phyloP scores from a whole-genome alignment of 2,329 filamentous ascomycete genomes.

The Stachybotrys echinatus region DNA sequence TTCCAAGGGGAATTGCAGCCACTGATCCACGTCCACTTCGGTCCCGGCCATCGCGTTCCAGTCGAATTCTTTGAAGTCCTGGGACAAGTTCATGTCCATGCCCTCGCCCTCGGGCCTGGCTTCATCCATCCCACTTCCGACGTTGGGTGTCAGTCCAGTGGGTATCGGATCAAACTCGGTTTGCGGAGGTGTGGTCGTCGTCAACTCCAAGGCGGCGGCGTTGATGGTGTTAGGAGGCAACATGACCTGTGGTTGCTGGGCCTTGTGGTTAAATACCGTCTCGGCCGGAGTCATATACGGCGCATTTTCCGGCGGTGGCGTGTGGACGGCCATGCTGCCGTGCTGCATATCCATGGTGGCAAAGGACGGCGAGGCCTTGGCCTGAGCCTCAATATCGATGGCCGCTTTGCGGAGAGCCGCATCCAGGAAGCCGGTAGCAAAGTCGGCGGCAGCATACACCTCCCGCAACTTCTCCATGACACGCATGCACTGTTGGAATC shows the following conservation, averaged over 20 bases:
- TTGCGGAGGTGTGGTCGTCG: constrained; percentile 36
- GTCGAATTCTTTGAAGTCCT: constrained; percentile 40
- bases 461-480: constrained; percentile 84
- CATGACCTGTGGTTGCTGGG: constrained; percentile 18
- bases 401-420: constrained; percentile 83
- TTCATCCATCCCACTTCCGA: constrained; percentile 38
- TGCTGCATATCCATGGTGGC: constrained; percentile 25
- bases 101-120: constrained; percentile 25
- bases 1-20: constrained; percentile 52
- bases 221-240: constrained; percentile 32
- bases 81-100: constrained; percentile 38
- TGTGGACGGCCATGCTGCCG: constrained; percentile 32
- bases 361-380: constrained; percentile 20
- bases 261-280: constrained; percentile 28
- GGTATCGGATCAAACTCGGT: constrained; percentile 34
- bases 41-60: constrained; percentile 48
- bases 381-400: constrained; percentile 56
- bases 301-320: constrained; percentile 48
- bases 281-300: constrained; percentile 37
- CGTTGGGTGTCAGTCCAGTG: constrained; percentile 37
- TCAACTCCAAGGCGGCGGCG: constrained; percentile 27
- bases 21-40: constrained; percentile 54
- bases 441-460: constrained; percentile 91
- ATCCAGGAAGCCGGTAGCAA: constrained; percentile 91
- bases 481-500: constrained; percentile 88